phyloP scores from a whole-genome alignment of 176 grass and related monocot genomes.

The Zea luxurians region DNA sequence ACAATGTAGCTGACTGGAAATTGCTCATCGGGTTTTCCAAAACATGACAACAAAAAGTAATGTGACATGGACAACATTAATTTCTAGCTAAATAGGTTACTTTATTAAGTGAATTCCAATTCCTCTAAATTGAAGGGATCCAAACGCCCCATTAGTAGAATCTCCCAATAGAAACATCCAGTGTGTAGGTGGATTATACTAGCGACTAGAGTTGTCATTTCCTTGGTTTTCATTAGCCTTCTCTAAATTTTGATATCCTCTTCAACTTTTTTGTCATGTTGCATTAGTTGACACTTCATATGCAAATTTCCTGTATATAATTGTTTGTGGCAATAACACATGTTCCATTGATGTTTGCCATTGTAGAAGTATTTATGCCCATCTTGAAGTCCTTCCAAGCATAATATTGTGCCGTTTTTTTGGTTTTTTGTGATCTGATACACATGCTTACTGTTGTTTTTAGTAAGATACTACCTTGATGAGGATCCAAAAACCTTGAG shows the following conservation, averaged over 20 bases:
- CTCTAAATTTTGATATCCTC: background rate
- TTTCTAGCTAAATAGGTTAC: constrained; percentile 37
- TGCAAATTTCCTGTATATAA: constrained; percentile 10
- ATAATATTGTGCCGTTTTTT: background rate
- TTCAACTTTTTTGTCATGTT: background rate
- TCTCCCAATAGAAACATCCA: too few relatives aligned
- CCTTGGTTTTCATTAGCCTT: constrained; percentile 12
- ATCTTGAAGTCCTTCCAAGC: background rate
- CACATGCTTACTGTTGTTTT: constrained; percentile 14
- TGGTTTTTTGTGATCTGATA: constrained; percentile 21
- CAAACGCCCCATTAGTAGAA: too few relatives aligned
- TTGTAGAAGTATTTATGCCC: constrained; percentile 2
- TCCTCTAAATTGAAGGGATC: too few relatives aligned
- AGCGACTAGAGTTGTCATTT: background rate
- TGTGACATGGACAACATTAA: constrained; percentile 60
- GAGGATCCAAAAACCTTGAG: constrained; percentile 94
- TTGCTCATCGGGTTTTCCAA: constrained; percentile 48
- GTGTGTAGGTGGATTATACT: background rate
- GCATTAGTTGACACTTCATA: background rate
- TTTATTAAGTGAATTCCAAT: too few relatives aligned
- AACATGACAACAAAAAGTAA: constrained; percentile 51
- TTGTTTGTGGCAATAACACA: background rate
- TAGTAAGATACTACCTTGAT: constrained; percentile 94
- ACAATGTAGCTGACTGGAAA: constrained; percentile 34
- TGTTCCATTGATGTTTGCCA: constrained; percentile 7